Percentiles rank a stretch among this genome's conserved stretches.
These are phyloP conservation scores for Botrytis deweyae DNA, from an alignment of 2,329 filamentous ascomycete genomes.

Conservation along the genomic window DNA sequence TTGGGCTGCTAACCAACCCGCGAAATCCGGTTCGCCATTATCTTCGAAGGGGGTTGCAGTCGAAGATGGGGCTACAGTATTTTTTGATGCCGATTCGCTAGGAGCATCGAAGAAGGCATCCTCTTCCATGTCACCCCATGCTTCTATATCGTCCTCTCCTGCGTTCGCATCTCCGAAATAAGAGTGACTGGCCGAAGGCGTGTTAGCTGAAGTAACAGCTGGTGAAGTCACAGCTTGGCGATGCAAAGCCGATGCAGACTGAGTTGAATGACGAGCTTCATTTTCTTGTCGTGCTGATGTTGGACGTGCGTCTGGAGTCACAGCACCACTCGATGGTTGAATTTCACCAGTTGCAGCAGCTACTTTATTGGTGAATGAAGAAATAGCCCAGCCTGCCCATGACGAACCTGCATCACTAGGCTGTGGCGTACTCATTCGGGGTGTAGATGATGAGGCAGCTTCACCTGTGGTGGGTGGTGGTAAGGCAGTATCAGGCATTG, in stretches of 20 bases:
- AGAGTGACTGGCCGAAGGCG: slow-evolving; percentile 48
- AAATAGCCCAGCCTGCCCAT: slow-evolving; percentile 98
- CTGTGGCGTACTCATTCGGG: slow-evolving; percentile 79
- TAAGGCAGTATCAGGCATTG: slow-evolving; percentile 77
- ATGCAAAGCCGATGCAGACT: slow-evolving; percentile 59
- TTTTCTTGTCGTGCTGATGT: slow-evolving; percentile 43
- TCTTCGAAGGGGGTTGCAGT: slow-evolving; percentile 66
- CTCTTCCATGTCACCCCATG: slow-evolving; percentile 69
- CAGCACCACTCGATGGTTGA: slow-evolving; percentile 51
- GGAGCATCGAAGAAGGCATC: slow-evolving; percentile 48
- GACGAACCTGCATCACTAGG: slow-evolving; percentile 58
- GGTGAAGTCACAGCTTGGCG: slow-evolving; percentile 59
- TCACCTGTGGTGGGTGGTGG: slow-evolving; percentile 60
- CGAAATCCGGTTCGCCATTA: slow-evolving; percentile 89
- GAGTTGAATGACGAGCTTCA: slow-evolving; percentile 40
- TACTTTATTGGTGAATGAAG: slow-evolving; percentile 95
- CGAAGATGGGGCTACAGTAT: slow-evolving; percentile 36
- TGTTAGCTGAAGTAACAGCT: slow-evolving; percentile 45
- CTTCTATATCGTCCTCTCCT: slow-evolving; percentile 62
- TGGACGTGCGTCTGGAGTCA: slow-evolving; percentile 46
- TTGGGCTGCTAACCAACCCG: slow-evolving; percentile 89
- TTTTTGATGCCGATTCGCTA: slow-evolving; percentile 26
- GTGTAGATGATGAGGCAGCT: slow-evolving; percentile 47
- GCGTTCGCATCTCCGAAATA: slow-evolving; percentile 57
- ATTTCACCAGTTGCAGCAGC: slow-evolving; percentile 85